Evolutionary conservation across 176 grass and related monocot species (phyloP).

Genomic region (Puya raimondii): DNA sequence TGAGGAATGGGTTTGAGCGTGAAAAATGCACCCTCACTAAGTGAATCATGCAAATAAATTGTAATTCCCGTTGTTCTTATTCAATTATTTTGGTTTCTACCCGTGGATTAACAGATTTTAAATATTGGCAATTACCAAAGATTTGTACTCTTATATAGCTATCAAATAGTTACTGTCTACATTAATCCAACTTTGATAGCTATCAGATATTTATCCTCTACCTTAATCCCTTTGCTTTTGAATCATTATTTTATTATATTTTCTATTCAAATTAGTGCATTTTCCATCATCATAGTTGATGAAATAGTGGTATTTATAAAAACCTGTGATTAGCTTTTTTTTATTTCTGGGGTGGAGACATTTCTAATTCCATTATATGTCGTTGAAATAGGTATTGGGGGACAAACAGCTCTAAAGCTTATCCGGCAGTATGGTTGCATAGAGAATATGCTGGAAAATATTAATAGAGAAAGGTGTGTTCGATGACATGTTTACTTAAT

Average conservation of each 20-base stretch:
- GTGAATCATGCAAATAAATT: too few species aligned
- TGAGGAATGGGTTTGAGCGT: neutral
- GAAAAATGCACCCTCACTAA: neutral
- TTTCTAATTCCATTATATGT: conserved; percentile 1
- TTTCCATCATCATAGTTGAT: neutral
- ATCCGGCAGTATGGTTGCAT: conserved; percentile 75
- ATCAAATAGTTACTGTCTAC: neutral
- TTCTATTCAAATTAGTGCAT: neutral
- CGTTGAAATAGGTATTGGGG: conserved; percentile 66
- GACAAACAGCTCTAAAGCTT: conserved; percentile 88
- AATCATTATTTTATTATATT: neutral
- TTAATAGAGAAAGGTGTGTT: conserved; percentile 55
- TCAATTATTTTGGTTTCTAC: too few species aligned
- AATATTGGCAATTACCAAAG: neutral
- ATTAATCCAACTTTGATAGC: neutral
- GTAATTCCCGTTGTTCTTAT: too few species aligned
- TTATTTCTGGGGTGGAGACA: conserved; percentile 3
- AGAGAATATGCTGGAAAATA: conserved; percentile 78
- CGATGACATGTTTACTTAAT: conserved; percentile 7
- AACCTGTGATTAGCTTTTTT: neutral
- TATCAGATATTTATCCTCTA: neutral
- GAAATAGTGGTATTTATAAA: conserved; percentile 1
- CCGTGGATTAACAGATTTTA: too few species aligned
- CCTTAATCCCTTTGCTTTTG: neutral
- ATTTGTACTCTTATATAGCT: neutral